phyloP scores from a whole-genome alignment of 176 grass and related monocot genomes.

The Eleusine indica region DNA sequence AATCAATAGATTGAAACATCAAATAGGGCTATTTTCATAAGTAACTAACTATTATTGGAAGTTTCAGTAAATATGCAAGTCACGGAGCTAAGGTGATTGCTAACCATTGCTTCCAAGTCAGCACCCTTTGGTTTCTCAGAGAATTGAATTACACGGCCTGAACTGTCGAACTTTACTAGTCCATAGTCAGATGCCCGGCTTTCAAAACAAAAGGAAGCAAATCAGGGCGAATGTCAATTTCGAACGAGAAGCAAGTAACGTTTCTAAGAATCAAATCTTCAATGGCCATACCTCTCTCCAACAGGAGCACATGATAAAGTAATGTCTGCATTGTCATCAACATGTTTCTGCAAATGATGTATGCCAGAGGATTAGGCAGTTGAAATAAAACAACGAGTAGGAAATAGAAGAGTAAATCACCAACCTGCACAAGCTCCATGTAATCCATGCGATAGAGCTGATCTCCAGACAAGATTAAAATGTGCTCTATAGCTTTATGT shows the following conservation, averaged over 20 bases:
- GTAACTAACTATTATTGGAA: background rate
- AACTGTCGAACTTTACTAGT: conserved; percentile 66
- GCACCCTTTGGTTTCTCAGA: conserved; percentile 67
- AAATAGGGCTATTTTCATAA: background rate
- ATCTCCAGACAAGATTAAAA: conserved; percentile 74
- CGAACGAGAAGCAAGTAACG: background rate
- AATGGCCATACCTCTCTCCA: conserved; percentile 50
- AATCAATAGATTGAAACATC: background rate
- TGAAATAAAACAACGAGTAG: conserved; percentile 4
- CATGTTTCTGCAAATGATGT: conserved; percentile 63
- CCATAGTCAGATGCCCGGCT: conserved; percentile 83
- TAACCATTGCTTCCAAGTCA: conserved; percentile 77
- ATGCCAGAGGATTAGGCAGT: conserved; percentile 8
- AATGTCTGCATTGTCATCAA: conserved; percentile 74
- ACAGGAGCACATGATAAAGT: conserved; percentile 64
- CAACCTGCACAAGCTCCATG: conserved; percentile 72
- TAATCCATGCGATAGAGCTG: conserved; percentile 82
- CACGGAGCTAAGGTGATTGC: background rate
- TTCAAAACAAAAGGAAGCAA: background rate
- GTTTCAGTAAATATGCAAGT: background rate
- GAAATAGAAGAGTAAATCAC: background rate
- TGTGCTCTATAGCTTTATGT: conserved; percentile 64
- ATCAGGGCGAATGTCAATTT: conserved; percentile 4
- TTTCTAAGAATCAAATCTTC: background rate
- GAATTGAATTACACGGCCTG: conserved; percentile 64